Conservation (phyloP, 192 early-diverging fungal species). For the Coemansia sp. region DNA sequence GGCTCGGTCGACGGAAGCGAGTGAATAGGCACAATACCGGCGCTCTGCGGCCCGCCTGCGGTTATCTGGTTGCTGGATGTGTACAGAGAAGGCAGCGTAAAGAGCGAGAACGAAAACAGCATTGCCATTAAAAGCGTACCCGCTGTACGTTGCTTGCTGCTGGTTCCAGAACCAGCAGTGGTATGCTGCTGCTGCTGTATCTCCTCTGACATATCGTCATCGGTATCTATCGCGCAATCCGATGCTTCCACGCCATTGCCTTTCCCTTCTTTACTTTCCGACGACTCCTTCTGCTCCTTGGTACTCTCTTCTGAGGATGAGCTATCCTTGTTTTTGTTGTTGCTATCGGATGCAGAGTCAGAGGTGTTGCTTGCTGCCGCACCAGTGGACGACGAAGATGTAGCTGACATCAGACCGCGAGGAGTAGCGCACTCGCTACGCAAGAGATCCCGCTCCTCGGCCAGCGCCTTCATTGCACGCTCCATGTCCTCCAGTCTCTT, state of each 20-base stretch:
- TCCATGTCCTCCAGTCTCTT: constrained; percentile 60
- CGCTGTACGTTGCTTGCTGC: constrained; percentile 23
- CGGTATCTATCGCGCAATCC: constrained; percentile 45
- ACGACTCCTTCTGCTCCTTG: constrained; percentile 3
- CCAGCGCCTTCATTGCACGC: constrained; percentile 45
- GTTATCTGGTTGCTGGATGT: constrained; percentile 30
- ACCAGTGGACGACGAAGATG: constrained; percentile 14
- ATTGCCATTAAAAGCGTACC: constrained; percentile 63
- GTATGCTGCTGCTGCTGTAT: neutral
- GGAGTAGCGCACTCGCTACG: constrained; percentile 25
- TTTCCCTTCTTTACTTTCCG: neutral
- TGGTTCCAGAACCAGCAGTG: neutral
- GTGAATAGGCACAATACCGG: constrained; percentile 22
- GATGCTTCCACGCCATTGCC: constrained; percentile 1
- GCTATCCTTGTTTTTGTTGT: neutral
- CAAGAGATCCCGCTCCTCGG: constrained; percentile 55
- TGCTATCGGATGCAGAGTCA: neutral
- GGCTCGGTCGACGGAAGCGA: constrained; percentile 24
- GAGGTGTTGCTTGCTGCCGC: constrained; percentile 6
- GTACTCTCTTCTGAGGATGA: neutral
- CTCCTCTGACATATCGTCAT: constrained; percentile 33
- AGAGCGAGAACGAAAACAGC: constrained; percentile 81
- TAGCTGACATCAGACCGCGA: constrained; percentile 15
- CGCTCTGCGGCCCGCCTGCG: constrained; percentile 29
- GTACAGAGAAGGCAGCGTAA: constrained; percentile 67